Percentiles rank a stretch among this genome's conserved stretches.
Conservation (phyloP, 192 early-diverging fungal genomes). For the Geranomyces variabilis region DNA sequence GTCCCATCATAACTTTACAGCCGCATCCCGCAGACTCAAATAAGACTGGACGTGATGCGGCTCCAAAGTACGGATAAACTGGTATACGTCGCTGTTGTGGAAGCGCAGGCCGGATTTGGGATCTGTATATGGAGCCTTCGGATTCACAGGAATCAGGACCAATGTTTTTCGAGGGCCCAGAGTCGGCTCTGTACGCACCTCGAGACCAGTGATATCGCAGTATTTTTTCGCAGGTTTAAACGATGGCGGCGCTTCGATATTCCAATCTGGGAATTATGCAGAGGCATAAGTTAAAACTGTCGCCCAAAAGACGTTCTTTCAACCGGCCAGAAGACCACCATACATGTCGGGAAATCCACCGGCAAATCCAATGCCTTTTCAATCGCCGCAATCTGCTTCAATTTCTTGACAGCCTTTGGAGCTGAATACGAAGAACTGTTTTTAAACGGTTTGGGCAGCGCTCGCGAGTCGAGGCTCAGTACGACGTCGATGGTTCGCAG, state of each 20-base stretch:
- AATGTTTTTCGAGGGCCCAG: neutral
- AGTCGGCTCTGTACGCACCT: conserved; percentile 53
- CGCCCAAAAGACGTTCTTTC: neutral
- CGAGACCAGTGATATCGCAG: conserved; percentile 88
- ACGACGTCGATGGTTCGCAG: neutral
- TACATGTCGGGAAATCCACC: conserved; percentile 70
- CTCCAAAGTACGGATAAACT: conserved; percentile 69
- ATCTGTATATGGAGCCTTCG: conserved; percentile 79
- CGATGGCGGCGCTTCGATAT: conserved; percentile 83
- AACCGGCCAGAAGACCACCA: too few species aligned
- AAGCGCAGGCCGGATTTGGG: conserved; percentile 85
- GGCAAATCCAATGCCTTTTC: conserved; percentile 59
- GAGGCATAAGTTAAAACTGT: neutral
- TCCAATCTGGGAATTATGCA: conserved; percentile 63
- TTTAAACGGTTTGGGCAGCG: conserved; percentile 71
- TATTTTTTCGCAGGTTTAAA: conserved; percentile 84
- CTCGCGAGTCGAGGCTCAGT: neutral
- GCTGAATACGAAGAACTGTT: conserved; percentile 63
- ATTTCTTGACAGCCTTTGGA: conserved; percentile 72
- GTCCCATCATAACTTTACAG: conserved; percentile 68
- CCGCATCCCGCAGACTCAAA: conserved; percentile 77
- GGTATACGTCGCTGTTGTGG: conserved; percentile 80
- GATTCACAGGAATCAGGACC: neutral
- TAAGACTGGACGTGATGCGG: conserved; percentile 81
- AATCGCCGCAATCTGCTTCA: conserved; percentile 78